Evolutionary conservation across 768 basidiomycete species (phyloP).

Genomic region (Heimioporus sp.): DNA sequence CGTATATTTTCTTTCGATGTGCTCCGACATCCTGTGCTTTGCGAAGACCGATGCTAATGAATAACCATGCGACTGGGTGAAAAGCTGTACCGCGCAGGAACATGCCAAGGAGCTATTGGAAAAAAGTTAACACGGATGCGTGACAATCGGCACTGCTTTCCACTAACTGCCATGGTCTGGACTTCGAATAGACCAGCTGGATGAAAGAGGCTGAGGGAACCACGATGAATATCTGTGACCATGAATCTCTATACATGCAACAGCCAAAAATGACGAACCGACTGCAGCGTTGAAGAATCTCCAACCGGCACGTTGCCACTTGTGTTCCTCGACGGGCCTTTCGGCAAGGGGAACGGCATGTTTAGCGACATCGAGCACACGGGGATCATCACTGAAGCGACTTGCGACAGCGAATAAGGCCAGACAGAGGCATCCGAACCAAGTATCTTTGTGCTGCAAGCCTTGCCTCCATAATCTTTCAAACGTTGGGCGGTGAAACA

Average conservation of each 20-base stretch:
- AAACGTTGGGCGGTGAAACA: constrained; percentile 74
- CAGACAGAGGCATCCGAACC: constrained; percentile 62
- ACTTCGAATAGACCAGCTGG: constrained; percentile 62
- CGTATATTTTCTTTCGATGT: constrained; percentile 63
- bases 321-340: constrained; percentile 26
- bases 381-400: constrained; percentile 60
- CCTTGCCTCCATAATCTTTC: constrained; percentile 54
- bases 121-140: too few relatives aligned
- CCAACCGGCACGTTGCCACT: constrained; percentile 59
- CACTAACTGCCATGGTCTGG: constrained; percentile 51
- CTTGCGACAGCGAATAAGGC: constrained; percentile 68
- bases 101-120: constrained; percentile 47
- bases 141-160: constrained; percentile 4
- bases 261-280: constrained; percentile 34
- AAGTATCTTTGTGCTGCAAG: constrained; percentile 51
- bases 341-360: constrained; percentile 21
- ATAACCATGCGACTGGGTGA: constrained; percentile 52
- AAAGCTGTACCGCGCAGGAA: constrained; percentile 52
- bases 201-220: constrained; percentile 49
- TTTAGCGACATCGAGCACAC: constrained; percentile 45
- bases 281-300: constrained; percentile 57
- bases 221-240: constrained; percentile 47
- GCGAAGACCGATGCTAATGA: constrained; percentile 51
- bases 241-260: constrained; percentile 2
- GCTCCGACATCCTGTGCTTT: constrained; percentile 78